Conservation (phyloP, 345 rosid species). For the Citrus medica region DNA sequence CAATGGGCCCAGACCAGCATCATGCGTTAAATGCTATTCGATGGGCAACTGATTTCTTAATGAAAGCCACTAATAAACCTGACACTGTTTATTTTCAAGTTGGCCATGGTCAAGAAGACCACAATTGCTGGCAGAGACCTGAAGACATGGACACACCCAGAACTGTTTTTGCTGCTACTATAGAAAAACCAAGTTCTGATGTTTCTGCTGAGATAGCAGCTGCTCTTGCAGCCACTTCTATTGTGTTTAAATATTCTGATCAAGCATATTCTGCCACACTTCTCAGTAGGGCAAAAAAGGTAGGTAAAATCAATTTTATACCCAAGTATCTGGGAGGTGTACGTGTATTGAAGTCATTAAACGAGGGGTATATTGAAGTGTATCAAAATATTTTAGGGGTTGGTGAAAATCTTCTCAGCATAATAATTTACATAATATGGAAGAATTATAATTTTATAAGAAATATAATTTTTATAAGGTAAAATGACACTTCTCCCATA, state of each 20-base stretch:
- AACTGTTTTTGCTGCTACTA: constrained; percentile 51
- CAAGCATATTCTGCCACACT: constrained; percentile 42
- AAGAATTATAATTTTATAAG: no score
- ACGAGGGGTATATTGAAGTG: no score
- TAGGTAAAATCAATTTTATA: constrained; percentile 7
- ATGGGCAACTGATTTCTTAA: constrained; percentile 79
- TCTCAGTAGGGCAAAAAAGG: constrained; percentile 51
- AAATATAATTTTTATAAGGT: no score
- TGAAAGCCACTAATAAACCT: constrained; percentile 68
- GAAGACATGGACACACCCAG: constrained; percentile 93
- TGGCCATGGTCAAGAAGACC: constrained; percentile 44
- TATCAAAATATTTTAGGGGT: no score
- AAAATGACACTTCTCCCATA: no score
- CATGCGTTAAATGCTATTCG: constrained; percentile 53
- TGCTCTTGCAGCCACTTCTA: constrained; percentile 78
- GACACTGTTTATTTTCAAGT: constrained; percentile 47
- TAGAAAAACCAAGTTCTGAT: constrained; percentile 68
- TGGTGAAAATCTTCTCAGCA: no score
- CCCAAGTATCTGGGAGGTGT: no score
- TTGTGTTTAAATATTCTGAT: constrained; percentile 51
- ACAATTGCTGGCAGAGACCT: constrained; percentile 89
- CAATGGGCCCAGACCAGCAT: constrained; percentile 42
- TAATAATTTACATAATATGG: no score
- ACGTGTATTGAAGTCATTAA: no score
- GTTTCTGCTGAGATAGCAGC: constrained; percentile 87